Evolutionary conservation across 2,329 filamentous ascomycete species (phyloP).

Genomic region (Ophiosphaerella herpotricha): DNA sequence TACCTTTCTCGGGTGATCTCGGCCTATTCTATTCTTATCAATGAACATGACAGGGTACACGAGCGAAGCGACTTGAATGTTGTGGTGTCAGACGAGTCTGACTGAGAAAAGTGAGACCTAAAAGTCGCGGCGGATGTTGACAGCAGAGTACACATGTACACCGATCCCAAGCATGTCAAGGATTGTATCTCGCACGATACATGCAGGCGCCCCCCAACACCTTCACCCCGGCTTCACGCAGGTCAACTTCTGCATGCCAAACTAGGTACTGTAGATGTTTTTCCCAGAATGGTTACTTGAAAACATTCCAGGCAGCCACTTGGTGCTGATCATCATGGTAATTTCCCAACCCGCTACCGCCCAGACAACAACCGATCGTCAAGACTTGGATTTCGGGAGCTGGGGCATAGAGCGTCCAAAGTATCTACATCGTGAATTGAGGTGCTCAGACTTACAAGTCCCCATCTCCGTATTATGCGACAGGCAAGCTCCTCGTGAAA

Average conservation of each 20-base stretch:
- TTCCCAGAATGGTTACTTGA: slow-evolving; percentile 1
- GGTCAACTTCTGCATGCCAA: not conserved
- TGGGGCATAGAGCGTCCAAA: slow-evolving; percentile 1
- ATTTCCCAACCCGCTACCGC: slow-evolving; percentile 6
- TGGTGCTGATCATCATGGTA: slow-evolving; percentile 8
- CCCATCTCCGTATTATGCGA: not conserved
- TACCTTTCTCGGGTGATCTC: not conserved
- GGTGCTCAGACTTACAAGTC: not conserved
- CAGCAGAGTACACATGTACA: not conserved
- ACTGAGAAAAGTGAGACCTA: slow-evolving; percentile 3
- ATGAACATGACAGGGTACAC: not conserved
- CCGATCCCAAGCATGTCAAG: not conserved
- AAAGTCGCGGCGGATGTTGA: not conserved
- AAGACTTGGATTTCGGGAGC: slow-evolving; percentile 9
- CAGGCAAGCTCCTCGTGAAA: not conserved
- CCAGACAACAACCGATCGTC: slow-evolving; percentile 6
- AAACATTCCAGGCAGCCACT: not conserved
- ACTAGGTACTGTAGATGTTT: not conserved
- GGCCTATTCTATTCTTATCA: slow-evolving; percentile 1
- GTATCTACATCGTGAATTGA: not conserved
- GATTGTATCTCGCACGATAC: not conserved
- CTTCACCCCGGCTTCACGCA: not conserved
- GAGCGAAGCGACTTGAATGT: not conserved
- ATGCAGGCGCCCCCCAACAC: slow-evolving; percentile 1
- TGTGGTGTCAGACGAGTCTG: not conserved